phyloP scores from a whole-genome alignment of 148 eudicot species.

The Salicornia ramosissima region DNA sequence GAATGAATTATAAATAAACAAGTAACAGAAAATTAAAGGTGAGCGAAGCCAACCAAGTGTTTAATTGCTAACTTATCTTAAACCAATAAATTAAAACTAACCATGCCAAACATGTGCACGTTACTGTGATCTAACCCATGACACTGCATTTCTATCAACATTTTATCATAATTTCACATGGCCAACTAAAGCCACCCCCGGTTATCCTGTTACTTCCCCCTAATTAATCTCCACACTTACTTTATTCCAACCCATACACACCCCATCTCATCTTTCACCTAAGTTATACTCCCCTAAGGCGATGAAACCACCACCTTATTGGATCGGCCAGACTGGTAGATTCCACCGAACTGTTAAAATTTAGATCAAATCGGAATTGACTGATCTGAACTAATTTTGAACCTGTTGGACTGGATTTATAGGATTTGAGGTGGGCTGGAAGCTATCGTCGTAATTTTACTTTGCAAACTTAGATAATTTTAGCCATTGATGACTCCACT shows the following conservation, averaged over 20 bases:
- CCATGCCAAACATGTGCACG: conserved; percentile 33
- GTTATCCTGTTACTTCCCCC: background rate
- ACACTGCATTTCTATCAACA: background rate
- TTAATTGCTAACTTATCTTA: conserved; percentile 10
- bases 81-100: too few relatives aligned
- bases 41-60: background rate
- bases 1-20: background rate
- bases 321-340: too few relatives aligned
- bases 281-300: background rate
- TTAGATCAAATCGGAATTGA: too few relatives aligned
- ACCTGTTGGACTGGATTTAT: too few relatives aligned
- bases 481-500: too few relatives aligned
- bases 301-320: too few relatives aligned
- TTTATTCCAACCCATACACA: conserved; percentile 1
- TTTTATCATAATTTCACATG: conserved; percentile 1
- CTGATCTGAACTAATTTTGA: too few relatives aligned
- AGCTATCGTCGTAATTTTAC: too few relatives aligned
- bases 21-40: background rate
- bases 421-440: too few relatives aligned
- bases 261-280: background rate
- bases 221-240: background rate
- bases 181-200: conserved; percentile 2
- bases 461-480: too few relatives aligned
- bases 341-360: too few relatives aligned
- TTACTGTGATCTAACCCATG: background rate